phyloP scores from a whole-genome alignment of 257 asterid genomes.

The Solanum virginianum region DNA sequence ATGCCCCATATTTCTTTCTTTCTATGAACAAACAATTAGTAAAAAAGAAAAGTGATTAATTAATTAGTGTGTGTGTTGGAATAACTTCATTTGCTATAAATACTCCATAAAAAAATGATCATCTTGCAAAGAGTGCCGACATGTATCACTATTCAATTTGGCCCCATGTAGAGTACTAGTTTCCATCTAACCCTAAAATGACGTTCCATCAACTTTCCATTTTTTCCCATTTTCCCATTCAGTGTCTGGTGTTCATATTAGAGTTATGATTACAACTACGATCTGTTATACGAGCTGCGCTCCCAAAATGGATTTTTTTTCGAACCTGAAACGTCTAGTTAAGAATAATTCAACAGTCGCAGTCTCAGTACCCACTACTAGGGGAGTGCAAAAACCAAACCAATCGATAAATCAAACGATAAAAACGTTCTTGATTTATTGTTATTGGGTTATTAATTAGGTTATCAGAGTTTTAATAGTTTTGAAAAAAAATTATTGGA shows the following conservation, averaged over 20 bases:
- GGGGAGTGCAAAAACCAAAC: too few species aligned
- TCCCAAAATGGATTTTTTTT: too few species aligned
- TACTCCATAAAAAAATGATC: constrained; percentile 3
- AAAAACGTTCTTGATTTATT: too few species aligned
- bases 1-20: constrained; percentile 43
- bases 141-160: constrained; percentile 7
- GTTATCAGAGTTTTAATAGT: too few species aligned
- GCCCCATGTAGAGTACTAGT: constrained; percentile 23
- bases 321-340: too few species aligned
- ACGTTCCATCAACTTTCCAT: constrained; percentile 56
- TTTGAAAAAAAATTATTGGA: too few species aligned
- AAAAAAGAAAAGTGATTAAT: not conserved
- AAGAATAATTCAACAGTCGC: too few species aligned
- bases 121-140: constrained; percentile 28
- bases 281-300: too few species aligned
- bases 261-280: too few species aligned
- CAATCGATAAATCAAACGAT: too few species aligned
- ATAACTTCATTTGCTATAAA: not conserved
- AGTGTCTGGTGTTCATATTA: not conserved
- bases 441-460: too few species aligned
- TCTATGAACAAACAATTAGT: not conserved
- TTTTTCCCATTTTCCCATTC: not conserved
- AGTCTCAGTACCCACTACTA: too few species aligned
- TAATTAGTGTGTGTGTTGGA: not conserved
- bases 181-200: constrained; percentile 86